Evolutionary conservation across 371 early-diverging fungal genomes (phyloP), one percentile per base, ranked within the genome.

Genomic region (Sporodiniella umbellata): DNA sequence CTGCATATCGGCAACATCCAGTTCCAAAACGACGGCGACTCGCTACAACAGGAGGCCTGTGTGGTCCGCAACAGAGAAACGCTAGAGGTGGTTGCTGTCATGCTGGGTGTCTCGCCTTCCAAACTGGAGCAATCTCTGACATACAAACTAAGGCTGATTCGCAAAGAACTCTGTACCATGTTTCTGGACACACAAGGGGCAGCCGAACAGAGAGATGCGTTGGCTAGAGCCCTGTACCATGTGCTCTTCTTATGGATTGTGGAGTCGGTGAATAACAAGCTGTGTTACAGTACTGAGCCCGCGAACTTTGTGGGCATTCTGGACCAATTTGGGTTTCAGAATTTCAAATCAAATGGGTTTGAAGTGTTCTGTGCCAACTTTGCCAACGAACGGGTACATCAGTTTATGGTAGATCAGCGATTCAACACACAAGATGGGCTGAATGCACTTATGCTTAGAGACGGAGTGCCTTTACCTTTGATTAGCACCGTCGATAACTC

Each of bases 341-440:
- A 66, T 40, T 70, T 62, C 53, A 15, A 61, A 31, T 19, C 60
- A 53, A 55, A 70, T 54, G 54, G 75, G 3, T 92, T 91, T 61
- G 88, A 93, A 59, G 84, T 88, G 47, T 87, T 95, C 54, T 79
- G 83, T 8, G 56, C 62, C 60, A 94, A 96, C 60, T 83, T 89
- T 60, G 92, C 94, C 31, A 91, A 89, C 57, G 95, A 96, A 66
- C 83, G 88, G 24, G 65, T 95, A 22, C 80, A 86, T 39, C 80
- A 86, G n/a, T 90, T 79, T 56, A 52, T 88, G 56, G 73, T 54
- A 60, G 72, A 58, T 70, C 88, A 60, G 70, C 81, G 60, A 66
- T 94, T 68, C 46, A 62, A 47, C 21, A 49, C 61, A 26, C 78
- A 70, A 11, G 59, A 64, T 12, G 87, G 87, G 3, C 50, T 78